Base-by-base conservation (phyloP, 2,329 filamentous ascomycete species). In the Alternaria brassicae region DNA sequence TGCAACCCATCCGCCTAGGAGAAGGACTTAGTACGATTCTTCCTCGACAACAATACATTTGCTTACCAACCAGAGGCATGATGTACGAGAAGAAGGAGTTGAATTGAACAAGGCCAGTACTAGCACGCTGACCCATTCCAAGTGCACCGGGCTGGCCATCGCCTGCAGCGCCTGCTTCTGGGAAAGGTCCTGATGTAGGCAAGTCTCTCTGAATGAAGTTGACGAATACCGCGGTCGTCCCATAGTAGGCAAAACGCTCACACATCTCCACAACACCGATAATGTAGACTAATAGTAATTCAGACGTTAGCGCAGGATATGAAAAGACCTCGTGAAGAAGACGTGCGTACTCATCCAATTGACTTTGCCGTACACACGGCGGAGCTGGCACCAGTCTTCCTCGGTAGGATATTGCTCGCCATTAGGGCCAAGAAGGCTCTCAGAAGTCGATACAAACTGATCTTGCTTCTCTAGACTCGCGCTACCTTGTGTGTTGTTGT, bases 1-100 rank as follows among this genome's bases (percentile, higher is more conserved):
- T 12, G 86, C 84, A 53, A 87, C 70, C 52, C 86, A 81, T 40
- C 84, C 86, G 73, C 84, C 83, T 53, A 82, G 1, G 82, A 81
- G 72, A 81, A 83, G 74, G 81, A 84, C 70, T 19, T 3, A 78
- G 57, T 28, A 65, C 15, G n/a, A 12, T 4, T n/a, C 3, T 12
- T 8, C 6, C 13, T 3, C 21, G 2, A n/a, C 0, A 61, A 3
- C 53, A 68, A 19, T 60, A 40, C 40, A 2, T 10, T n/a, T 19
- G 40, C 60, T 71, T 71, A 39, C 66, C 62, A 34, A 69, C 60
- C 58, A 63, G 69, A 58, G 68, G 68, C 67, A 67, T 70, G 1
- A 69, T 63, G 49, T 68, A 72, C 51, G 68, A 70, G 58, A 63
- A 64, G 51, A 56, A 67, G 32, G 56, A 39, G n/a, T 67, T 68